Percentiles rank a stretch among this genome's conserved stretches.
Conservation (phyloP, 116 monocot species). For the Phalaenopsis hybrid region DNA sequence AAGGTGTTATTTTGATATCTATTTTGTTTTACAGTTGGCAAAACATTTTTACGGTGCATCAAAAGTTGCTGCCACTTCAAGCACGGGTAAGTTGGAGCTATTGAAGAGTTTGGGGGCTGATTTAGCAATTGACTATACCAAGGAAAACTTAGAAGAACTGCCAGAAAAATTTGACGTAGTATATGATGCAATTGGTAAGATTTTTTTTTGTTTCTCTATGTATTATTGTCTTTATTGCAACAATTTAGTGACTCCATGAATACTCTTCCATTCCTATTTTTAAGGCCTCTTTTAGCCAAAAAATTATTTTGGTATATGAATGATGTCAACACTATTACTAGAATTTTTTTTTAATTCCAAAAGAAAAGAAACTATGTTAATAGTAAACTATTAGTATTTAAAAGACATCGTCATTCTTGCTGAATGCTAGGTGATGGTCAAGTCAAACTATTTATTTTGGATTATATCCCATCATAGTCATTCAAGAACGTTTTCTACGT, state of each 20-base stretch:
- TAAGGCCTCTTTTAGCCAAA: not conserved
- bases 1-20: not conserved
- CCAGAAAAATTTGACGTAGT: conserved; percentile 90
- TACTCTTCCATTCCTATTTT: not conserved
- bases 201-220: not conserved
- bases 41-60: conserved; percentile 86
- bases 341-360: too few species aligned
- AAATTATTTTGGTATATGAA: not conserved
- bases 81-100: conserved; percentile 74
- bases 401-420: too few species aligned
- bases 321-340: not conserved
- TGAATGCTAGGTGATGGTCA: too few species aligned
- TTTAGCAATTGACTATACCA: conserved; percentile 89
- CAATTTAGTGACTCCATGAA: not conserved
- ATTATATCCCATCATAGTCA: too few species aligned
- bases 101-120: conserved; percentile 86
- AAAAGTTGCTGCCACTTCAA: conserved; percentile 81
- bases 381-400: too few species aligned
- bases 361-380: too few species aligned
- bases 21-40: conserved; percentile 61
- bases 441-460: too few species aligned
- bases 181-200: conserved; percentile 87
- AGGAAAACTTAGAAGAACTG: conserved; percentile 86
- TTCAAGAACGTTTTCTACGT: too few species aligned
- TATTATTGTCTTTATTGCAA: not conserved